Conservation (phyloP, 345 rosid species). For the Fremontodendron californicum region DNA sequence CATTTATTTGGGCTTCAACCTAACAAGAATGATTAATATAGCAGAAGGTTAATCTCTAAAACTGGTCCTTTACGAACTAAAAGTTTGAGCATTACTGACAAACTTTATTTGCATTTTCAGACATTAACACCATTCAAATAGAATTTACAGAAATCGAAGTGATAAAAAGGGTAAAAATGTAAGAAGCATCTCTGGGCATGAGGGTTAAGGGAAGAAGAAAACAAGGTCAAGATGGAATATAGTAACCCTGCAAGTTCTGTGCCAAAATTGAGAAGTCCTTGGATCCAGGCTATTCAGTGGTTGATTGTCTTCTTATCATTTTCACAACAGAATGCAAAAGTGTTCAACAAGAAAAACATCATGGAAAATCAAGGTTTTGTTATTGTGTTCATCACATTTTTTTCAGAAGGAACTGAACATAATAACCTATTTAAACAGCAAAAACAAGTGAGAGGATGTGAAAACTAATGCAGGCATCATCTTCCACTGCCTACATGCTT, state of each 20-base stretch:
- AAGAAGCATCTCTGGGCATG: neutral
- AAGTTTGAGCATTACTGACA: neutral
- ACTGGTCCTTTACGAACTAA: constrained; percentile 7
- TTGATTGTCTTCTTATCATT: neutral
- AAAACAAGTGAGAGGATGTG: neutral
- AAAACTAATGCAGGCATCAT: neutral
- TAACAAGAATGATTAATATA: constrained; percentile 19
- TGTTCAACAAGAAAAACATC: neutral
- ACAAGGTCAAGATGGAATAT: neutral
- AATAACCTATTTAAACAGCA: neutral
- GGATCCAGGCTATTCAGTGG: neutral
- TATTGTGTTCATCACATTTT: neutral
- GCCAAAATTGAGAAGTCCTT: neutral
- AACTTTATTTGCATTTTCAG: neutral
- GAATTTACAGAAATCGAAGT: neutral
- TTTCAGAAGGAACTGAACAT: neutral
- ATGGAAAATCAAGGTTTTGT: neutral
- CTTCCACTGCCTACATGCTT: neutral
- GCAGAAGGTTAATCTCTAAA: constrained; percentile 10
- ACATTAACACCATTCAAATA: neutral
- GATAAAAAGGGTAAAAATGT: neutral
- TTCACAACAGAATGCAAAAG: neutral
- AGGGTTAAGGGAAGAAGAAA: neutral
- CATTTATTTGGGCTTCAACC: constrained; percentile 52
- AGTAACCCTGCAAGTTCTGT: neutral